Conservation (phyloP, 495 filamentous ascomycete genomes). For the Tuber umbilicatum region DNA sequence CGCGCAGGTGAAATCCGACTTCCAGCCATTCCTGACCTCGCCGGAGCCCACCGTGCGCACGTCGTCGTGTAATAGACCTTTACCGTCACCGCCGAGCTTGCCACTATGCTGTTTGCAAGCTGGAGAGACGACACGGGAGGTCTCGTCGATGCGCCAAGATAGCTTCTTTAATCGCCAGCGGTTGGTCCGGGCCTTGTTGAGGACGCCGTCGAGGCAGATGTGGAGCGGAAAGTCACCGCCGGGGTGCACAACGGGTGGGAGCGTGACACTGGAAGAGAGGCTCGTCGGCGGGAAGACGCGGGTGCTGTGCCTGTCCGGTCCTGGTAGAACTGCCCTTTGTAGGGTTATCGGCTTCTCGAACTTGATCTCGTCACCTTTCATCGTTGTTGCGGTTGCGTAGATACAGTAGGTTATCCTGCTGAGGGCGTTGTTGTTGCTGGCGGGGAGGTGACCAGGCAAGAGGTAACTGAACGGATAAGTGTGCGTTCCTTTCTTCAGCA, state of each 20-base stretch:
- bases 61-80: conserved; percentile 73
- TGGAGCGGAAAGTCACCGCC: conserved; percentile 74
- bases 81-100: conserved; percentile 61
- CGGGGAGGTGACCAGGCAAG: conserved; percentile 77
- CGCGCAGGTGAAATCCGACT: conserved; percentile 70
- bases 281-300: conserved; percentile 96
- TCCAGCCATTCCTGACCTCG: conserved; percentile 85
- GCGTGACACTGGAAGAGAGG: conserved; percentile 71
- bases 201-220: conserved; percentile 72
- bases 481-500: conserved; percentile 60
- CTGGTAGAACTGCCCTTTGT: conserved; percentile 60
- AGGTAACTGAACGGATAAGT: conserved; percentile 88
- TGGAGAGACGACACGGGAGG: conserved; percentile 66
- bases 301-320: conserved; percentile 66
- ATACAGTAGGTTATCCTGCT: conserved; percentile 73
- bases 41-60: conserved; percentile 65
- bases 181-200: conserved; percentile 53
- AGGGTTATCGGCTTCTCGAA: conserved; percentile 52
- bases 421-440: conserved; percentile 66
- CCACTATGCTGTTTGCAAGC: conserved; percentile 72
- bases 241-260: conserved; percentile 77
- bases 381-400: conserved; percentile 58
- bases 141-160: conserved; percentile 89
- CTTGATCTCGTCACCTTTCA: conserved; percentile 51
- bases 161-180: conserved; percentile 87